These are phyloP conservation scores for Nissolia schottii DNA, from an alignment of 306 rosid genomes.

Conservation along the genomic window DNA sequence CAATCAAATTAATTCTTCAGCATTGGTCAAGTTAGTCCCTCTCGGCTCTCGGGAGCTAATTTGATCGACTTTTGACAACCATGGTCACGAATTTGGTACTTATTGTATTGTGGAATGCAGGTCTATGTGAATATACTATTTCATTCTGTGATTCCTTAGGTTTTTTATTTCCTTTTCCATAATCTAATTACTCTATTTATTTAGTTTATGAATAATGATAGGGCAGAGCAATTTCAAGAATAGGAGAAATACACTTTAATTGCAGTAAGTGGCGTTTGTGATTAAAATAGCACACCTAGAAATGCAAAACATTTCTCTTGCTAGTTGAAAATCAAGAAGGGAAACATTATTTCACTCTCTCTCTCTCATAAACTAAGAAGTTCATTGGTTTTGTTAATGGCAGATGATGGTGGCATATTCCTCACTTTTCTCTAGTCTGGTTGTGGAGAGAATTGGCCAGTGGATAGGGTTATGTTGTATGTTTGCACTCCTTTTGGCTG, in stretches of 20 bases:
- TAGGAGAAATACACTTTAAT: not conserved
- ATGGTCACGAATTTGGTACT: too few species aligned
- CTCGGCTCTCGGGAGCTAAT: too few species aligned
- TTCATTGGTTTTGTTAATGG: slow-evolving; percentile 15
- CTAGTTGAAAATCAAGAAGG: not conserved
- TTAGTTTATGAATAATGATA: not conserved
- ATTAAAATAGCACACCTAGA: not conserved
- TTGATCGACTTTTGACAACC: too few species aligned
- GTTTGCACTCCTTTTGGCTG: slow-evolving; percentile 27
- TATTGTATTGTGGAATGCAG: too few species aligned
- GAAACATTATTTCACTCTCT: not conserved
- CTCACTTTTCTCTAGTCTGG: slow-evolving; percentile 45
- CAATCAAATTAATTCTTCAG: too few species aligned
- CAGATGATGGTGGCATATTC: slow-evolving; percentile 49
- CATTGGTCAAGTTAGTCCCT: too few species aligned
- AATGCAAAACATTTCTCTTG: not conserved
- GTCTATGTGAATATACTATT: slow-evolving; percentile 9
- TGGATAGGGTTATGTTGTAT: slow-evolving; percentile 35
- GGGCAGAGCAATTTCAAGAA: not conserved
- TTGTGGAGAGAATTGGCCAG: slow-evolving; percentile 38
- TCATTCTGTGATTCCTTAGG: not conserved
- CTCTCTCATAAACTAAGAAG: not conserved
- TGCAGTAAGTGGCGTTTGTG: not conserved
- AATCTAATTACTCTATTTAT: not conserved
- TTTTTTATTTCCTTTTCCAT: not conserved